Percentiles rank a stretch among this genome's conserved stretches.
Conservation (phyloP, 208 protist genomes). For the Willaertia magna region DNA sequence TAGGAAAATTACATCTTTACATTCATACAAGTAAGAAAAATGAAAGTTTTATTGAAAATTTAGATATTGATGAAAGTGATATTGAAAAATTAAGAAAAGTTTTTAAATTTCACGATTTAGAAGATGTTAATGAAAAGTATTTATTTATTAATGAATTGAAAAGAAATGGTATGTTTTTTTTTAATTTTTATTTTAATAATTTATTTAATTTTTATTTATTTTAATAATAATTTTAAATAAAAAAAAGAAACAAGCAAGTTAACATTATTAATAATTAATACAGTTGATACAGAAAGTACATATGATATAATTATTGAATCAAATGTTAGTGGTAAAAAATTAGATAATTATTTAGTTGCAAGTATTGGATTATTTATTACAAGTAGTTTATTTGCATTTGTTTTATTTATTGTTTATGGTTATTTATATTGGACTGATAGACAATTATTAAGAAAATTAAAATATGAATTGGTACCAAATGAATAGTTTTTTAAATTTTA, state of each 20-base stretch:
- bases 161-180: background rate
- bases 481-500: no score
- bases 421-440: background rate
- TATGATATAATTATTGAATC: background rate
- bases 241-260: no score
- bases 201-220: no score
- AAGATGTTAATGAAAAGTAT: background rate
- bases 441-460: background rate
- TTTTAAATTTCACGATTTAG: background rate
- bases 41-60: background rate
- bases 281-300: background rate
- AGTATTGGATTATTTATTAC: background rate
- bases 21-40: background rate
- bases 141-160: background rate
- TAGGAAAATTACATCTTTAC: background rate
- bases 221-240: no score
- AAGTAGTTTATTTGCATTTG: no score
- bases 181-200: no score
- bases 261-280: background rate
- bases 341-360: background rate
- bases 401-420: background rate
- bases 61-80: background rate
- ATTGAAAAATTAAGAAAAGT: background rate
- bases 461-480: background rate
- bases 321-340: background rate